Evolutionary conservation across 176 grass and related monocot genomes (phyloP).

Genomic region (Musa troglodytarum): DNA sequence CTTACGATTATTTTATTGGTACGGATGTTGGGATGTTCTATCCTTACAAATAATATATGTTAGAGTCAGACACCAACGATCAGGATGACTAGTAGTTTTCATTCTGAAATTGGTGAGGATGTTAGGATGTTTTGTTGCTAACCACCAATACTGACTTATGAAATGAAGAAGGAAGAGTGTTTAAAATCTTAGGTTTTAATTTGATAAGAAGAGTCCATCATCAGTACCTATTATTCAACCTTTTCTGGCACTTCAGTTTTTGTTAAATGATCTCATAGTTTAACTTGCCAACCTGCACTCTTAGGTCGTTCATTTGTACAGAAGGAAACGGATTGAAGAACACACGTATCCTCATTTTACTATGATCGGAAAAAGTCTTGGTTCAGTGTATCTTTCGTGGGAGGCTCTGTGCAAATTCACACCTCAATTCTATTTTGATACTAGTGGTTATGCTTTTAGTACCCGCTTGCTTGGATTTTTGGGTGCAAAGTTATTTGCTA

Average conservation of each 20-base stretch:
- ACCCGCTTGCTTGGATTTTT: conserved; percentile 74
- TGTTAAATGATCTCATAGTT: neutral
- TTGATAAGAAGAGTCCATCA: neutral
- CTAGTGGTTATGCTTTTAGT: conserved; percentile 96
- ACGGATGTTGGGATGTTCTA: too few relatives aligned
- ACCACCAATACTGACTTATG: neutral
- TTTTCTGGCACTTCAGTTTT: too few relatives aligned
- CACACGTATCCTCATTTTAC: conserved; percentile 70
- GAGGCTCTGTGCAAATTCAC: conserved; percentile 73
- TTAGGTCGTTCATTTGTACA: conserved; percentile 73
- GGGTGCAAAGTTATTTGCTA: conserved; percentile 83
- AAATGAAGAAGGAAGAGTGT: neutral
- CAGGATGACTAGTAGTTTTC: neutral
- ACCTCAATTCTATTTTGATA: conserved; percentile 77
- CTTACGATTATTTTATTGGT: too few relatives aligned
- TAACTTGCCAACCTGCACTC: conserved; percentile 8
- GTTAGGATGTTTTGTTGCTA: neutral
- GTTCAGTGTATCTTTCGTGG: conserved; percentile 84
- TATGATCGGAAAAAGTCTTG: conserved; percentile 93
- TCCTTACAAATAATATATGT: neutral
- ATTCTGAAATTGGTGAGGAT: neutral
- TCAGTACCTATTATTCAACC: neutral
- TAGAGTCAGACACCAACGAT: neutral
- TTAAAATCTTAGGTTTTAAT: neutral
- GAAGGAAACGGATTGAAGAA: conserved; percentile 92